phyloP scores from a whole-genome alignment of 2,329 filamentous ascomycete species.

The Leptographium radiaticola region DNA sequence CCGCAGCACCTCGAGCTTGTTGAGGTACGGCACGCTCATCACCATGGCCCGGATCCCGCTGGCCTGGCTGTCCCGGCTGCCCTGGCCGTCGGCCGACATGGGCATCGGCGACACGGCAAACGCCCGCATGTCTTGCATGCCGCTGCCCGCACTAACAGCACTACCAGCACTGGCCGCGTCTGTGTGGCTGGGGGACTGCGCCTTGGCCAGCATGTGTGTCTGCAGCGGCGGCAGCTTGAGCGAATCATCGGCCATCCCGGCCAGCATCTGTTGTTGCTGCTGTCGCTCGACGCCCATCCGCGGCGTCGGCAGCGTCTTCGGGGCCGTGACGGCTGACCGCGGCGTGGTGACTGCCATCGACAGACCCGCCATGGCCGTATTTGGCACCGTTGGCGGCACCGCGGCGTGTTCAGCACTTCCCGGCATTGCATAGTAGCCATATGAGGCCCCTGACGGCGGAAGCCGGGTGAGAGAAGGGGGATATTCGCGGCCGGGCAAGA shows the following conservation, averaged over 20 bases:
- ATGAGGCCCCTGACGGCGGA: constrained; percentile 4
- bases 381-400: background rate
- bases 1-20: constrained; percentile 64
- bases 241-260: constrained; percentile 28
- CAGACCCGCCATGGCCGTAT: background rate
- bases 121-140: constrained; percentile 1
- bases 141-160: background rate
- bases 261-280: background rate
- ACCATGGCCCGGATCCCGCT: constrained; percentile 53
- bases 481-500: background rate
- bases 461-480: background rate
- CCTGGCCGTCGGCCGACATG: background rate
- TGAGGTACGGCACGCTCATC: constrained; percentile 59
- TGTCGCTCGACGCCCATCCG: background rate
- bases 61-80: constrained; percentile 20
- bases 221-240: constrained; percentile 41
- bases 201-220: constrained; percentile 18
- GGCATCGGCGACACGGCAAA: constrained; percentile 6
- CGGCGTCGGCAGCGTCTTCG: no score
- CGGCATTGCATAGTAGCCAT: constrained; percentile 1
- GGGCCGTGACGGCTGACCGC: constrained; percentile 1
- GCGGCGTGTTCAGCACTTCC: background rate
- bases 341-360: constrained; percentile 16
- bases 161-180: background rate
- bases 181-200: constrained; percentile 4